Conservation (phyloP, 1,284 basidiomycete species). For the Sphagnurus paluster region DNA sequence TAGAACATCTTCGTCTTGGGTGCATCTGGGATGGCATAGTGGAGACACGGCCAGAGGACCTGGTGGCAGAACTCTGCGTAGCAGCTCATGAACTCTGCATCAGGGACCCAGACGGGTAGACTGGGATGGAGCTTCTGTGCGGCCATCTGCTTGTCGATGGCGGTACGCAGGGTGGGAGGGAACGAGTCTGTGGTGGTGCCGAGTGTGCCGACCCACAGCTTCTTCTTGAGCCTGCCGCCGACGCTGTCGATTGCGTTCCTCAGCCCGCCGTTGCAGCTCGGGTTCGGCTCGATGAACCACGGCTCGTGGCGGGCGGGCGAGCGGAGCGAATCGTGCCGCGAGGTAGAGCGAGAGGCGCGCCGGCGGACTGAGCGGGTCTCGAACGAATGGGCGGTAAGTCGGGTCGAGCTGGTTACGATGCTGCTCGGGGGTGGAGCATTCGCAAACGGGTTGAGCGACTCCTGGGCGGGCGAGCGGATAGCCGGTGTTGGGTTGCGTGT, state of each 20-base stretch:
- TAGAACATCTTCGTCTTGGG: constrained; percentile 82
- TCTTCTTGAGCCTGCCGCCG: constrained; percentile 47
- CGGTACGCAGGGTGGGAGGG: constrained; percentile 51
- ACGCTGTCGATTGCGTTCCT: constrained; percentile 77
- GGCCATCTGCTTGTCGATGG: constrained; percentile 61
- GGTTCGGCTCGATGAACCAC: constrained; percentile 67
- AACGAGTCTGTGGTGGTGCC: constrained; percentile 69
- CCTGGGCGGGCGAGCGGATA: constrained; percentile 32
- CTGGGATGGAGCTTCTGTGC: constrained; percentile 49
- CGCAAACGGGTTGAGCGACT: constrained; percentile 27
- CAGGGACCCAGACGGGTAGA: constrained; percentile 80
- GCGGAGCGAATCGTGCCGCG: constrained; percentile 18
- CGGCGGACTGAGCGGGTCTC: constrained; percentile 33
- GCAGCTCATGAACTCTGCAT: constrained; percentile 71
- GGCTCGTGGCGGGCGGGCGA: constrained; percentile 30
- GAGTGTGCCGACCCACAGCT: constrained; percentile 82
- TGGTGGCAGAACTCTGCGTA: constrained; percentile 92
- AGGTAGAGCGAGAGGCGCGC: constrained; percentile 52
- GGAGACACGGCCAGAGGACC: constrained; percentile 86
- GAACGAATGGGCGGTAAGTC: constrained; percentile 11
- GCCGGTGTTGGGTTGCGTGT: constrained; percentile 31
- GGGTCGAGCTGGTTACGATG: constrained; percentile 3
- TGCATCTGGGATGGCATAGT: constrained; percentile 85
- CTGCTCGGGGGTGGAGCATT: background rate
- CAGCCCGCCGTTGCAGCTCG: constrained; percentile 77